Percentiles rank a stretch among this genome's conserved stretches.
These are phyloP conservation scores for Carallia brachiata DNA, from an alignment of 345 rosid species.

Conservation along the genomic window DNA sequence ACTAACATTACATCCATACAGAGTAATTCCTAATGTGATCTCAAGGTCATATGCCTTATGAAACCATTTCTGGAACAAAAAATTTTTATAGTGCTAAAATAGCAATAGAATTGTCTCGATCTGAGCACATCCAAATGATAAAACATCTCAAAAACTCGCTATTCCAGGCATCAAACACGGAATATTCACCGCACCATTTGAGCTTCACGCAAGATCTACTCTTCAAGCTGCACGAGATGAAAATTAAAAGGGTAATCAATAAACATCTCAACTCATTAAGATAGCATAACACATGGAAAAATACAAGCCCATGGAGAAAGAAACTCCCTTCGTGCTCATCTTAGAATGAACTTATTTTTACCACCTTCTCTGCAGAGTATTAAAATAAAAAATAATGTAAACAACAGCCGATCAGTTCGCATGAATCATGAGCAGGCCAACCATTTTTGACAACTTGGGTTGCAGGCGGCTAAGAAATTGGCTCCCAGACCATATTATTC, in stretches of 20 bases:
- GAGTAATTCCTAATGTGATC: too few relatives aligned
- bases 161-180: neutral
- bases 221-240: conserved; percentile 30
- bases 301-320: too few relatives aligned
- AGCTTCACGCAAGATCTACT: conserved; percentile 20
- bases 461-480: too few relatives aligned
- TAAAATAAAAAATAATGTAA: too few relatives aligned
- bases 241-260: neutral
- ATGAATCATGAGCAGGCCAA: neutral
- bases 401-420: neutral
- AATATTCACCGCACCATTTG: neutral
- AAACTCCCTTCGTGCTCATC: neutral
- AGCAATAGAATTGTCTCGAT: too few relatives aligned
- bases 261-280: neutral
- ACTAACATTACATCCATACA: too few relatives aligned
- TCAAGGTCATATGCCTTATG: too few relatives aligned
- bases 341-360: neutral
- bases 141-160: neutral
- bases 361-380: too few relatives aligned
- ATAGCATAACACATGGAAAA: neutral
- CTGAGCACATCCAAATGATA: too few relatives aligned
- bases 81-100: too few relatives aligned
- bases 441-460: neutral
- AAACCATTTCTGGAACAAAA: too few relatives aligned
- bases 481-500: too few relatives aligned